A percentile compares a stretch with the other conserved stretches of the same genome.
Conservation (phyloP, 2,329 filamentous ascomycete species). For the Botryosphaeria agaves region DNA sequence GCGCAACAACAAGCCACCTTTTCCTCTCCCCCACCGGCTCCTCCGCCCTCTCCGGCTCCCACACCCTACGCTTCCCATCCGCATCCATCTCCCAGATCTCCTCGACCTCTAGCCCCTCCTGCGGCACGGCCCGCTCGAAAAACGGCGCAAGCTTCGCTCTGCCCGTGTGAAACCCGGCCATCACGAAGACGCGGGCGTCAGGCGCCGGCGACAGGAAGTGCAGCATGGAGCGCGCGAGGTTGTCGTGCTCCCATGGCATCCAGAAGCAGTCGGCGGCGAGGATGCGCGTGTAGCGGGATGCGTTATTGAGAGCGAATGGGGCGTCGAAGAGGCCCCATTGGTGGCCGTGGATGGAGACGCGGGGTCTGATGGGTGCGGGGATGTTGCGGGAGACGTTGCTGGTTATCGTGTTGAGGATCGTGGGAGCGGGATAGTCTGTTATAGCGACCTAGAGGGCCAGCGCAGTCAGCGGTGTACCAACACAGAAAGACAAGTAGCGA, state of each 20-base stretch:
- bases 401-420: conserved; percentile 40
- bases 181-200: conserved; percentile 40
- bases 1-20: conserved; percentile 49
- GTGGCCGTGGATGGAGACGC: conserved; percentile 39
- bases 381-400: conserved; percentile 40
- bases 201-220: conserved; percentile 37
- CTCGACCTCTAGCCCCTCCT: conserved; percentile 41
- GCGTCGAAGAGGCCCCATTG: conserved; percentile 41
- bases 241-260: conserved; percentile 58
- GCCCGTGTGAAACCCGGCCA: conserved; percentile 58
- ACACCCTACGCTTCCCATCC: conserved; percentile 42
- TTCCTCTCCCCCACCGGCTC: conserved; percentile 48
- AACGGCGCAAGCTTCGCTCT: conserved; percentile 47
- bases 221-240: conserved; percentile 42
- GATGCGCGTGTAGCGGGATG: conserved; percentile 38
- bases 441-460: conserved; percentile 37
- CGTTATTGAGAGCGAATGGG: conserved; percentile 19
- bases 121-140: conserved; percentile 38
- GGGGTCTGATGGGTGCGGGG: conserved; percentile 14
- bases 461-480: conserved; percentile 17
- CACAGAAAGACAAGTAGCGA: not conserved
- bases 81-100: conserved; percentile 53
- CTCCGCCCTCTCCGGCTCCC: conserved; percentile 33
- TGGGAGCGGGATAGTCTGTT: conserved; percentile 49
- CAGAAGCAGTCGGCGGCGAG: conserved; percentile 59